Evolutionary conservation across 2,329 filamentous ascomycete species (phyloP), one percentile per base, ranked within the genome.

Genomic region (Pezicula neosporulosa): DNA sequence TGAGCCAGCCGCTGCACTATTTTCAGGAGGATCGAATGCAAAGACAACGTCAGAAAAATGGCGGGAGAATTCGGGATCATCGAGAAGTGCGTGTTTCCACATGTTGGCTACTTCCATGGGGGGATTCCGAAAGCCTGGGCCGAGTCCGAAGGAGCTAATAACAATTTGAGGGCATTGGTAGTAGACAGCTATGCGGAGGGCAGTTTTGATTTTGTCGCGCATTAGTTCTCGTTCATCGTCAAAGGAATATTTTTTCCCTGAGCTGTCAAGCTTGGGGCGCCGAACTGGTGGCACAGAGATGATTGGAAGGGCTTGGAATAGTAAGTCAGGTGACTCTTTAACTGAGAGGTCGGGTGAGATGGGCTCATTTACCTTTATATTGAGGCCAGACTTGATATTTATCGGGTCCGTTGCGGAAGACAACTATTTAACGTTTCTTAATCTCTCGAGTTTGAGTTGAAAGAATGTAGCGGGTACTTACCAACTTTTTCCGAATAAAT

Each of bases 281-380:
- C 85, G 80, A 7, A 86, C 82, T 9, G 88, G 86, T 19, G 85
- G 80, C 18, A 90, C 83, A 2, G 86, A 89, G 50, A 90, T 80
- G n/a, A 91, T 84, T 9, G 87, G 86, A 28, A 90, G 70, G 43
- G 79, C 74, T 58, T 24, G 27, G 16, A 27, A 27, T 24, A 28
- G 52, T 43, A 45, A 45, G 50, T 35, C 21, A 51, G 39, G 9
- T 33, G 27, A 10, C 43, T 24, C 18, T n/a, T n/a, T n/a, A n/a
- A n/a, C n/a, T n/a, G n/a, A n/a, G n/a, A n/a, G n/a, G n/a, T n/a
- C n/a, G n/a, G 12, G 21, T 18, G 36, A 30, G 5, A 13, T 39
- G 35, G 48, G 36, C 21, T 10, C 13, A 53, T 54, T 41, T 49
- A 65, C 63, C 62, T 59, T 72, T 69, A 54, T 74, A 87, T 39